Percentiles rank a stretch among this genome's conserved stretches.
Evolutionary conservation across 83 land plant genomes (phyloP).

Genomic region (Isoetes engelmannii): DNA sequence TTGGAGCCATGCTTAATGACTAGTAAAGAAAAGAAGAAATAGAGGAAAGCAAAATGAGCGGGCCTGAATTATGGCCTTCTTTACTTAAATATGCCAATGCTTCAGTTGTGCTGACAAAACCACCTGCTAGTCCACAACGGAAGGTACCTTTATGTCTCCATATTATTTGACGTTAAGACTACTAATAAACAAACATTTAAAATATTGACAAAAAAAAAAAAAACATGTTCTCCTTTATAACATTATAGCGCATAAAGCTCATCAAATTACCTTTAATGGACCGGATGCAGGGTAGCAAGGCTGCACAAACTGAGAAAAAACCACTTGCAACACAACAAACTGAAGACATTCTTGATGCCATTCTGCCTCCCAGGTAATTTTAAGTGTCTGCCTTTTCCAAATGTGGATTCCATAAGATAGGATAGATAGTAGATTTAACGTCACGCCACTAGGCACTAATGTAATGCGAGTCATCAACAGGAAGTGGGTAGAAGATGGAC

Average conservation of each 20-base stretch:
- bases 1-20: too few relatives aligned
- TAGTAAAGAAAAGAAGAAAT: too few relatives aligned
- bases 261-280: not conserved
- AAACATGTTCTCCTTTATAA: not conserved
- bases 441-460: not conserved
- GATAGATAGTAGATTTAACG: not conserved
- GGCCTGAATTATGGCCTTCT: constrained; percentile 30
- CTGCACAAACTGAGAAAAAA: constrained; percentile 9
- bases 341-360: constrained; percentile 36
- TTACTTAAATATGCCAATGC: constrained; percentile 34
- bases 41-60: not conserved
- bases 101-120: constrained; percentile 13
- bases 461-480: constrained; percentile 8
- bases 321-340: constrained; percentile 23
- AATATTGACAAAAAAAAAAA: not conserved
- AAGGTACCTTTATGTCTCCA: constrained; percentile 1
- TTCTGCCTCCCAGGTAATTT: constrained; percentile 30
- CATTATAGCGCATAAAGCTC: not conserved
- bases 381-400: not conserved
- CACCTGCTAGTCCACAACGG: constrained; percentile 14
- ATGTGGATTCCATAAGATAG: not conserved
- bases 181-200: not conserved
- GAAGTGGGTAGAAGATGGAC: constrained; percentile 29
- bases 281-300: constrained; percentile 8
- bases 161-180: not conserved